A percentile compares a stretch with the other conserved stretches of the same genome.
Evolutionary conservation across 2,329 filamentous ascomycete genomes (phyloP).

Genomic region (Fusarium beomiforme): DNA sequence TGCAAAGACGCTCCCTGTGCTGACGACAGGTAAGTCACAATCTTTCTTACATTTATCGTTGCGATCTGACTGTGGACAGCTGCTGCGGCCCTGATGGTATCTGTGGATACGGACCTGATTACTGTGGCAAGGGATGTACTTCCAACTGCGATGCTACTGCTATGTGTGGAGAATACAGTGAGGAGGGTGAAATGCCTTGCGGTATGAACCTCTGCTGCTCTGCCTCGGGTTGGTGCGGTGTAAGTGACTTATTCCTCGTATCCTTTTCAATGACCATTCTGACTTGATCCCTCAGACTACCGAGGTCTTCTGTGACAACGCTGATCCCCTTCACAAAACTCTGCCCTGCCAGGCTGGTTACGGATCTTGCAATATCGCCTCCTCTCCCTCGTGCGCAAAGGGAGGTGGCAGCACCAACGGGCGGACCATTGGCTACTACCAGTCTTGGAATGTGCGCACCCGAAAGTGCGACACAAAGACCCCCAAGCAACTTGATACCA

Average conservation of each 20-base stretch:
- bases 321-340: neutral
- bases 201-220: conserved; percentile 18
- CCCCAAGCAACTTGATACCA: conserved; percentile 13
- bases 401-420: conserved; percentile 2
- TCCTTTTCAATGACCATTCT: no score
- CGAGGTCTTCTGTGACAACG: neutral
- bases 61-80: neutral
- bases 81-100: neutral
- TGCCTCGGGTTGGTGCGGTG: neutral
- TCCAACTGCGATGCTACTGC: conserved; percentile 18
- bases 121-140: conserved; percentile 11
- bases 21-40: neutral
- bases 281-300: neutral
- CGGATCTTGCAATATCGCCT: neutral
- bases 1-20: neutral
- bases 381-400: conserved; percentile 1
- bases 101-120: conserved; percentile 4
- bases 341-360: conserved; percentile 9
- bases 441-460: conserved; percentile 17
- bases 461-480: conserved; percentile 21
- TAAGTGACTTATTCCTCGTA: no score
- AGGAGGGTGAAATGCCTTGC: conserved; percentile 5
- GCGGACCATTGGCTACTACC: conserved; percentile 20
- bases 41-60: no score
- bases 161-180: conserved; percentile 17